Conservation (phyloP, 2,329 filamentous ascomycete species). For the Teratosphaeria pseudoeucalypti region DNA sequence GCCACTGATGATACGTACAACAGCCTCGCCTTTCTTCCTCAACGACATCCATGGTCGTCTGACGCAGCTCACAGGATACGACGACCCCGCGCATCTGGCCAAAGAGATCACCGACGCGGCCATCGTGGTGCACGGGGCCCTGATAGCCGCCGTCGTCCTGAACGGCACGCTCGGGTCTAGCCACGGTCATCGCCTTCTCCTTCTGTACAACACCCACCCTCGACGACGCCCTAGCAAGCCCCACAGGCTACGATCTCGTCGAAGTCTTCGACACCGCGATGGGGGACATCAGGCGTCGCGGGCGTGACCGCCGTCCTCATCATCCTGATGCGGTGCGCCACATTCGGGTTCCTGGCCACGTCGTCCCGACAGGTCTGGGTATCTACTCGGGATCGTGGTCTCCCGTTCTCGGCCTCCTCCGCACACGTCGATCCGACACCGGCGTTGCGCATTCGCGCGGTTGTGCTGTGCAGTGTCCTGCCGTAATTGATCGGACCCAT, state of each 20-base stretch:
- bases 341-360: constrained; percentile 32
- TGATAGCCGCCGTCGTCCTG: constrained; percentile 33
- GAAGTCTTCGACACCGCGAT: constrained; percentile 38
- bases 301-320: constrained; percentile 35
- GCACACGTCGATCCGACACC: constrained; percentile 6
- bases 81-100: constrained; percentile 23
- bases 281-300: constrained; percentile 11
- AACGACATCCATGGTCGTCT: background rate
- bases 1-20: constrained; percentile 6
- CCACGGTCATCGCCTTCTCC: constrained; percentile 30
- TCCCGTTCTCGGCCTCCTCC: constrained; percentile 22
- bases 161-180: constrained; percentile 35
- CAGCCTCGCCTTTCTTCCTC: background rate
- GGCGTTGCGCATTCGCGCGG: constrained; percentile 4
- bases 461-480: constrained; percentile 7
- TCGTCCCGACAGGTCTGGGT: constrained; percentile 31
- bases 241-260: constrained; percentile 37
- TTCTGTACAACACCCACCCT: constrained; percentile 30
- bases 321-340: constrained; percentile 29
- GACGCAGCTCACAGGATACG: background rate
- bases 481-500: constrained; percentile 36
- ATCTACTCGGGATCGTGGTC: constrained; percentile 33
- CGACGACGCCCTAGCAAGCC: constrained; percentile 27
- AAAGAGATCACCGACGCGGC: constrained; percentile 39
- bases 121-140: constrained; percentile 32